Evolutionary conservation across 1,284 basidiomycete species (phyloP).

Genomic region (Pseudozyma flocculosa): DNA sequence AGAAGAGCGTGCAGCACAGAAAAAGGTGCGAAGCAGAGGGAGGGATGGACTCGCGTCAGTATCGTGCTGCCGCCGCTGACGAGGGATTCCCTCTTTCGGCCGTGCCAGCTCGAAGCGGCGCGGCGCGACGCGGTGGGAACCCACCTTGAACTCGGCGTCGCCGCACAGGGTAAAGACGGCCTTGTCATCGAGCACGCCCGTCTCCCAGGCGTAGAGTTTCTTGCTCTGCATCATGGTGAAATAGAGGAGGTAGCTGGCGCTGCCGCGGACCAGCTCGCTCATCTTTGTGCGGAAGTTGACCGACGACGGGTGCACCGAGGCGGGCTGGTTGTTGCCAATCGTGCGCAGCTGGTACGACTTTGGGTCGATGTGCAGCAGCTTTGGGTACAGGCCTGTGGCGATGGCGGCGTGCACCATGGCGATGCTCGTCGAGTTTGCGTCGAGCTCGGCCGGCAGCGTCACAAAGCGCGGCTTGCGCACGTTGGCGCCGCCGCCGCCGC

Average conservation of each 20-base stretch:
- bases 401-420: constrained; percentile 78
- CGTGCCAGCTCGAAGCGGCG: too few relatives aligned
- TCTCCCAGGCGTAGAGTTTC: constrained; percentile 93
- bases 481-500: constrained; percentile 56
- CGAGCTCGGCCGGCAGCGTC: constrained; percentile 67
- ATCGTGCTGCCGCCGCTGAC: too few relatives aligned
- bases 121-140: too few relatives aligned
- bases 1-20: too few relatives aligned
- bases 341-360: constrained; percentile 69
- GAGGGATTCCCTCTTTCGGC: too few relatives aligned
- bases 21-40: too few relatives aligned
- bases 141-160: constrained; percentile 84
- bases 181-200: constrained; percentile 81
- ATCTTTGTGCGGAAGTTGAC: constrained; percentile 44
- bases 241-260: constrained; percentile 38
- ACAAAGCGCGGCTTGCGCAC: constrained; percentile 71
- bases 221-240: constrained; percentile 73
- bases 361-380: constrained; percentile 74
- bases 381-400: constrained; percentile 86
- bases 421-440: constrained; percentile 68
- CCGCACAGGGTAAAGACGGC: constrained; percentile 84
- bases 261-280: constrained; percentile 20
- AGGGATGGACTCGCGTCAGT: too few relatives aligned
- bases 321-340: constrained; percentile 80
- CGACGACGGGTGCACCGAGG: constrained; percentile 80